Evolutionary conservation across 139 green algal genomes (phyloP).

Genomic region (Chlamydomonas asymmetrica): DNA sequence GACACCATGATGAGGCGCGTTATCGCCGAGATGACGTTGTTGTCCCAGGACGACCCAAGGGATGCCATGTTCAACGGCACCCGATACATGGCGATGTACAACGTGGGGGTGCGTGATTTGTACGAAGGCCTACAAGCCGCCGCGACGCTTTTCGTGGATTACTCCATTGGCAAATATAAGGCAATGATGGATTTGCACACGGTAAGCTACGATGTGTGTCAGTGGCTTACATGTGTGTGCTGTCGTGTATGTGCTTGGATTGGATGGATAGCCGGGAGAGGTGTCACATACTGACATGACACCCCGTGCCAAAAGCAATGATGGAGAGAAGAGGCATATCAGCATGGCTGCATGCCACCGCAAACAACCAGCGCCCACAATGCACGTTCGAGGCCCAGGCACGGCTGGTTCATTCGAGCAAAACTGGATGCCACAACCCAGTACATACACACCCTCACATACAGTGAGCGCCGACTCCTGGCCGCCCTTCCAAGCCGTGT

Average conservation of each 20-base stretch:
- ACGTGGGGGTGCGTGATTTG: conserved; percentile 27
- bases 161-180: conserved; percentile 17
- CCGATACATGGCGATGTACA: conserved; percentile 19
- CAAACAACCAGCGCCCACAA: neutral
- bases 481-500: neutral
- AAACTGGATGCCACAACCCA: too few relatives aligned
- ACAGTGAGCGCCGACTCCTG: too few relatives aligned
- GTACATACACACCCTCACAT: too few relatives aligned
- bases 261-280: neutral
- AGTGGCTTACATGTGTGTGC: neutral
- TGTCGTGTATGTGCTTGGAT: neutral
- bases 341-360: neutral
- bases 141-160: conserved; percentile 27
- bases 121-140: conserved; percentile 26
- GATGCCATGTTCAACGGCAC: conserved; percentile 9
- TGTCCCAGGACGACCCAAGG: conserved; percentile 1
- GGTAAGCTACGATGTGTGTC: neutral
- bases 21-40: conserved; percentile 20
- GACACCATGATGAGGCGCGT: conserved; percentile 27
- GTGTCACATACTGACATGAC: neutral
- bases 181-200: neutral
- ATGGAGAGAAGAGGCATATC: too few relatives aligned
- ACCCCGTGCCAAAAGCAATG: neutral
- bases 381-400: neutral
- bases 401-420: too few relatives aligned